Conservation (phyloP, 805 yeast genomes). For the Candida saitoana region DNA sequence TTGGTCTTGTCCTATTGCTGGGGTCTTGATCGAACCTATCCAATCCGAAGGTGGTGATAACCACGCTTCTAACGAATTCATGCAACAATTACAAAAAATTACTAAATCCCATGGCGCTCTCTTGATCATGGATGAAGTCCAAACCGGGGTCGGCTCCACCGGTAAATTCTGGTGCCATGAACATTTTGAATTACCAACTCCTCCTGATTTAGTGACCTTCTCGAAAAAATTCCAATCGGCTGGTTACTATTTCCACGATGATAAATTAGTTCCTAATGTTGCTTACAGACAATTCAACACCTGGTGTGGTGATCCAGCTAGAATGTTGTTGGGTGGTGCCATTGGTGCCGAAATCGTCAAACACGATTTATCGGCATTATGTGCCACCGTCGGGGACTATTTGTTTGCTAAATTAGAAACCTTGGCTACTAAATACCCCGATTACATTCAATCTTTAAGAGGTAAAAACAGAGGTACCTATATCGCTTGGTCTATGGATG, state of each 20-base stretch:
- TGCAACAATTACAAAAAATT: constrained; percentile 78
- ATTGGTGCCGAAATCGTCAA: constrained; percentile 62
- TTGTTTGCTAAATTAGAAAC: constrained; percentile 53
- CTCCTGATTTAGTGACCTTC: constrained; percentile 83
- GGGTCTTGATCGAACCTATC: constrained; percentile 84
- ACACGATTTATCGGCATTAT: constrained; percentile 53
- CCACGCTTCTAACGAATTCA: constrained; percentile 72
- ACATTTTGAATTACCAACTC: constrained; percentile 68
- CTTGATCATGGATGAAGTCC: constrained; percentile 81
- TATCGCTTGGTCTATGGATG: constrained; percentile 71
- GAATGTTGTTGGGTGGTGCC: constrained; percentile 70
- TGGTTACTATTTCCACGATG: constrained; percentile 77
- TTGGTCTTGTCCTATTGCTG: constrained; percentile 80
- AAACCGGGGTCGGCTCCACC: constrained; percentile 87
- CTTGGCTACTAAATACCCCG: constrained; percentile 54
- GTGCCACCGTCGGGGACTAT: constrained; percentile 63
- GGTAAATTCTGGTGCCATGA: constrained; percentile 88
- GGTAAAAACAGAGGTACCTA: constrained; percentile 75
- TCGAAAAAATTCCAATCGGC: constrained; percentile 89
- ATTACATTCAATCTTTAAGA: constrained; percentile 52
- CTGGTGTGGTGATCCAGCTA: constrained; percentile 91
- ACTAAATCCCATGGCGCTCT: constrained; percentile 67
- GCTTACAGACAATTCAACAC: constrained; percentile 92
- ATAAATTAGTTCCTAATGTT: constrained; percentile 64
- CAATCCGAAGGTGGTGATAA: constrained; percentile 92